Evolutionary conservation across 2,329 filamentous ascomycete genomes (phyloP), one percentile per base, ranked within the genome.

Genomic region (Anthostomella pinea): DNA sequence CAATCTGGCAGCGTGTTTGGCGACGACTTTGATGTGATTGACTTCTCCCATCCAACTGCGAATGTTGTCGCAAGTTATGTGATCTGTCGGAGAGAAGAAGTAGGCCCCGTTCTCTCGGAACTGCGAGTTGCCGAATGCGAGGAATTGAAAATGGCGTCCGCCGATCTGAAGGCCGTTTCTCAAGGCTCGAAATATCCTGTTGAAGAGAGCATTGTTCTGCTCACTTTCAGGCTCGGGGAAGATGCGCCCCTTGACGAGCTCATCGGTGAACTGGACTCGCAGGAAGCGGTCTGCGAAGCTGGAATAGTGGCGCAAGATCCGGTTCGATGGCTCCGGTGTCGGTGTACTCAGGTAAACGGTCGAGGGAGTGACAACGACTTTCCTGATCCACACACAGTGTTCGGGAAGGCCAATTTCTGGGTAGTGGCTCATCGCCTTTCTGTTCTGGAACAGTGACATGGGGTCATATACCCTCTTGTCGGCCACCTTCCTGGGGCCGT

Each of bases 81-180:
- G 69, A 0, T 77, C 67, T 0, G 79, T 80, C 0, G 85, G 77
- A 4, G 87, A 84, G 59, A 97, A 97, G 63, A 98, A 96, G 56
- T 93, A 97, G 0, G 87, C 90, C 0, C 90, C 86, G 49, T 91
- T 82, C 56, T 97, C 90, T 33, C 91, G 79, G 41, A 98, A 86
- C 53, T 98, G 93, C 0, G 93, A 96, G 60, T 93, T 97, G 0
- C 93, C 91, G 64, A 90, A 96, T 0, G 91, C 93, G 17, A 98
- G 76, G 47, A 97, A 97, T 49, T 91, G 77, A 60, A 89, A 98
- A 40, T 79, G 78, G 6, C 87, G 81, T 45, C 83, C 85, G 4
- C 87, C 93, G 32, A 98, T 81, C 1, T 71, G 71, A 47, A 98
- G 91, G 1, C 93, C 93, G 37, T 93, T 77, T 28, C 67, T 72